These are phyloP conservation scores for Leccinum pellstonianum DNA, from an alignment of 768 basidiomycete genomes.

Conservation along the genomic window DNA sequence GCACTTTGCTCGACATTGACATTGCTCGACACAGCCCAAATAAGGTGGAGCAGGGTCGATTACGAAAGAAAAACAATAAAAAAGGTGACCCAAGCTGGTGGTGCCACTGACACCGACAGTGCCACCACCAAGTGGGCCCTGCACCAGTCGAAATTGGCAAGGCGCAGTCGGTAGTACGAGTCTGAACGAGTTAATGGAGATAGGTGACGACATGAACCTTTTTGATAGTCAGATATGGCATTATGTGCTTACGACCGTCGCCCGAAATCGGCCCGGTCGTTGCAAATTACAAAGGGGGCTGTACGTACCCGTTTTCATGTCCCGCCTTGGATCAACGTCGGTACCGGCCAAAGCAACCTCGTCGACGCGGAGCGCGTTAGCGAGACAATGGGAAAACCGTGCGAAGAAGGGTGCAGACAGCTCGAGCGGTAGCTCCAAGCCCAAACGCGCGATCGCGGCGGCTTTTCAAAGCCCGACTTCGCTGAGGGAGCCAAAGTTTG, in stretches of 20 bases:
- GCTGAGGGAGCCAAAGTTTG: not conserved
- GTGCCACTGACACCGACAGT: not conserved
- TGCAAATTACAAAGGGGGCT: not conserved
- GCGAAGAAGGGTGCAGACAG: not conserved
- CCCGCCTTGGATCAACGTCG: not conserved
- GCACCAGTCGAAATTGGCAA: not conserved
- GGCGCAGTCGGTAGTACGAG: not conserved
- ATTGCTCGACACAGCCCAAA: not conserved
- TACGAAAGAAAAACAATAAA: not conserved
- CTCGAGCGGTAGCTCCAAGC: not conserved
- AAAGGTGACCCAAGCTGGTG: not conserved
- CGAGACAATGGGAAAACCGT: not conserved
- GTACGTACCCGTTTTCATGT: not conserved
- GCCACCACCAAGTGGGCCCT: not conserved
- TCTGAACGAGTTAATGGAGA: not conserved
- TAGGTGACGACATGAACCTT: not conserved
- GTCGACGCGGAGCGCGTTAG: not conserved
- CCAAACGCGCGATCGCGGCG: not conserved
- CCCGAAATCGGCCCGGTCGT: constrained; percentile 1
- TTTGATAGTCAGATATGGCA: not conserved
- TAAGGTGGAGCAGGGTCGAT: not conserved
- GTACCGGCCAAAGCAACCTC: not conserved
- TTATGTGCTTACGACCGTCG: not conserved
- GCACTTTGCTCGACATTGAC: not conserved
- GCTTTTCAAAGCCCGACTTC: not conserved